phyloP scores from a whole-genome alignment of 805 yeast genomes.

The Candida railenensis region DNA sequence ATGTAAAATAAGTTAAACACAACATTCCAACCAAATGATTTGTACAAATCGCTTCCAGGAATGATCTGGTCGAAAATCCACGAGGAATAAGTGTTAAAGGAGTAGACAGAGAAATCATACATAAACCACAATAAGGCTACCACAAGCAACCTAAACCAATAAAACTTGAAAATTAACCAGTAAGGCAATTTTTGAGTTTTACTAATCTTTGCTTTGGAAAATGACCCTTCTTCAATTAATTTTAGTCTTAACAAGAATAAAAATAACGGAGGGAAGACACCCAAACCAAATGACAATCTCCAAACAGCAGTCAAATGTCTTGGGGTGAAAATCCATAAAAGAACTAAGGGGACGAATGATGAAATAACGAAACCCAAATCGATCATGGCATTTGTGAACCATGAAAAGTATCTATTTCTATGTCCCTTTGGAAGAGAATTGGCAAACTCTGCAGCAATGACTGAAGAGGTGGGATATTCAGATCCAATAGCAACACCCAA shows the following conservation, averaged over 20 bases:
- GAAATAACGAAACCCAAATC: conserved; percentile 83
- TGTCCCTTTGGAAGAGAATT: conserved; percentile 73
- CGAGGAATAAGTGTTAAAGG: conserved; percentile 83
- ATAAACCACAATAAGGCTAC: conserved; percentile 86
- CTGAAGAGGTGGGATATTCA: conserved; percentile 92
- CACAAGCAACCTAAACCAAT: conserved; percentile 74
- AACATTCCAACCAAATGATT: conserved; percentile 89
- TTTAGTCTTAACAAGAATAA: conserved; percentile 75
- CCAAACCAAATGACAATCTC: conserved; percentile 88
- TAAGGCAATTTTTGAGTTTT: conserved; percentile 60
- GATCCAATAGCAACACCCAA: conserved; percentile 93
- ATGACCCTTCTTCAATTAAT: conserved; percentile 72
- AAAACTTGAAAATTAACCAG: conserved; percentile 67
- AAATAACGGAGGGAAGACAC: conserved; percentile 83
- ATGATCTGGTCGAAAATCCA: conserved; percentile 61
- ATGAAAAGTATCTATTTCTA: conserved; percentile 84
- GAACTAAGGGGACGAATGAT: conserved; percentile 82
- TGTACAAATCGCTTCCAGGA: conserved; percentile 60
- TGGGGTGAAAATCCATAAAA: conserved; percentile 76
- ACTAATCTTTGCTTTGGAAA: conserved; percentile 68
- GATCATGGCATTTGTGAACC: conserved; percentile 88
- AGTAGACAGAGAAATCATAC: conserved; percentile 84
- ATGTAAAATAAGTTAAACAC: conserved; percentile 84
- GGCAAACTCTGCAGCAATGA: conserved; percentile 91
- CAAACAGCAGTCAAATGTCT: conserved; percentile 78